Percentiles rank a stretch among this genome's conserved stretches.
Conservation (phyloP, 345 rosid species). For the Cochlearia excelsa region DNA sequence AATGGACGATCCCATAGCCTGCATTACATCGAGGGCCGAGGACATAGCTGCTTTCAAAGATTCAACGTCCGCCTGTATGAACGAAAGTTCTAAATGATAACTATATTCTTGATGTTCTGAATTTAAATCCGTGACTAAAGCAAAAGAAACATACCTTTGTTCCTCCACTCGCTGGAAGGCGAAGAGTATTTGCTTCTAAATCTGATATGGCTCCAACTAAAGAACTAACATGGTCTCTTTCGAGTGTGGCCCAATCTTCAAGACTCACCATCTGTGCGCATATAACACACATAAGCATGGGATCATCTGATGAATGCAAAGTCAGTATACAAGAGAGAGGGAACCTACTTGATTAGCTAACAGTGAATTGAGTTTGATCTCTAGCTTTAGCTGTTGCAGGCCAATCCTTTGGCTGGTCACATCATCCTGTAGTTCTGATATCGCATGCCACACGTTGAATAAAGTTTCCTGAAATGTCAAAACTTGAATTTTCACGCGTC, state of each 20-base stretch:
- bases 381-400: conserved; percentile 67
- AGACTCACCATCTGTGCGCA: conserved; percentile 65
- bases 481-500: conserved; percentile 15
- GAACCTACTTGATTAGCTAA: conserved; percentile 61
- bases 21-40: conserved; percentile 93
- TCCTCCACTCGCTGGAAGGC: conserved; percentile 85
- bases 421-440: conserved; percentile 60
- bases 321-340: conserved; percentile 21
- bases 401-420: conserved; percentile 60
- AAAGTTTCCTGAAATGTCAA: conserved; percentile 61
- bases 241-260: conserved; percentile 81
- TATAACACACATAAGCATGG: conserved; percentile 23
- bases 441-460: conserved; percentile 65
- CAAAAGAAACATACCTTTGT: conserved; percentile 53
- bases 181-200: conserved; percentile 87
- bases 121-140: neutral
- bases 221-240: conserved; percentile 70
- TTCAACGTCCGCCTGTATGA: conserved; percentile 69
- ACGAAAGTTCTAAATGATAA: conserved; percentile 17
- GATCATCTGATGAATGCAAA: conserved; percentile 9
- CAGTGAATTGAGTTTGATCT: conserved; percentile 71
- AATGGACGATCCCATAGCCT: conserved; percentile 76
- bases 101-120: conserved; percentile 18
- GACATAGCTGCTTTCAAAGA: conserved; percentile 73
- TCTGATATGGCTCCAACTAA: conserved; percentile 80